Percentiles rank a stretch among this genome's conserved stretches.
phyloP scores from a whole-genome alignment of 208 protist species.

The Leishmania aethiopica region DNA sequence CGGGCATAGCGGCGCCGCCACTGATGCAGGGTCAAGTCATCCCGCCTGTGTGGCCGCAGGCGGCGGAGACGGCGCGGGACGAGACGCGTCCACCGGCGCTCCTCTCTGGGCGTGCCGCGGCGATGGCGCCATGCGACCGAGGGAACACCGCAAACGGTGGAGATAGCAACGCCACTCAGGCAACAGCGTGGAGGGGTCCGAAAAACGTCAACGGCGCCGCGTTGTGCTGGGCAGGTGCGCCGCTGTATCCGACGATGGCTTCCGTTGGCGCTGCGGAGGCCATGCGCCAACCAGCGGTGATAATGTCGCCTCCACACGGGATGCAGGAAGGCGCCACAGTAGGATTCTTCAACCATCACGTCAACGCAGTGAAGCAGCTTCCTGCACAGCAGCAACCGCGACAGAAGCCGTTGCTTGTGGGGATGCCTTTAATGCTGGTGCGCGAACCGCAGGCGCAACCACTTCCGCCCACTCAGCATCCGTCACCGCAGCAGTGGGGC shows the following conservation, averaged over 20 bases:
- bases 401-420: neutral
- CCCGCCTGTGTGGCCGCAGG: neutral
- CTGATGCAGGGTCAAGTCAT: neutral
- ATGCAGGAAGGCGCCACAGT: neutral
- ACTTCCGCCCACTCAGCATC: neutral
- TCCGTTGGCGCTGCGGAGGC: neutral
- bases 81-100: neutral
- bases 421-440: neutral
- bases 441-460: neutral
- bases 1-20: neutral
- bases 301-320: no score
- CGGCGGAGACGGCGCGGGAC: neutral
- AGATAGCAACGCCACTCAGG: neutral
- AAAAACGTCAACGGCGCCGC: neutral
- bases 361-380: neutral
- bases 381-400: neutral
- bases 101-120: neutral
- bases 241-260: neutral
- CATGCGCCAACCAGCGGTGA: neutral
- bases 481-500: neutral
- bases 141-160: neutral
- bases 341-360: neutral
- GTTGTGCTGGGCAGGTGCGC: neutral
- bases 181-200: neutral
- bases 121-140: neutral